These are phyloP conservation scores for Cystobasidium pallidum DNA, from an alignment of 1,284 basidiomycete species.

Conservation along the genomic window DNA sequence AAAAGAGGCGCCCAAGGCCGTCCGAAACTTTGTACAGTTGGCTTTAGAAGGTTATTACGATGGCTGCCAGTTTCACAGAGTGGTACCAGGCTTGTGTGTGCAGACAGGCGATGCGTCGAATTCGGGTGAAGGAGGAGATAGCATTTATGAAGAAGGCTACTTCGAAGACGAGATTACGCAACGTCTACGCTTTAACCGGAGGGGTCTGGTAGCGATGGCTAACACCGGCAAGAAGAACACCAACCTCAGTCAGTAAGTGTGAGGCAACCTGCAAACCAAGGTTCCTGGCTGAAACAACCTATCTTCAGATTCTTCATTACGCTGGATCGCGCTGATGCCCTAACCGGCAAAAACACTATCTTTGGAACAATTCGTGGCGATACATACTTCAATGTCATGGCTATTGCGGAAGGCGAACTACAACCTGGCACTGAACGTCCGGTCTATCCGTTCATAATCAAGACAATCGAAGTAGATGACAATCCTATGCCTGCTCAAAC, in stretches of 20 bases:
- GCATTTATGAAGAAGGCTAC: slow-evolving; percentile 52
- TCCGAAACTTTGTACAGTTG: slow-evolving; percentile 86
- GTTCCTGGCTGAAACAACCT: slow-evolving; percentile 53
- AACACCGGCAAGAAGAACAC: slow-evolving; percentile 68
- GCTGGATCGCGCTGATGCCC: slow-evolving; percentile 72
- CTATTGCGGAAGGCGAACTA: slow-evolving; percentile 82
- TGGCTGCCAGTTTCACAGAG: slow-evolving; percentile 85
- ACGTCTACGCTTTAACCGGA: slow-evolving; percentile 74
- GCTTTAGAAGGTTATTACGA: slow-evolving; percentile 87
- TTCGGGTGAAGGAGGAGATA: slow-evolving; percentile 80
- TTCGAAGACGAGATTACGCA: slow-evolving; percentile 59
- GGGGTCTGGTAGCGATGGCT: slow-evolving; percentile 92
- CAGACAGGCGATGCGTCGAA: slow-evolving; percentile 95
- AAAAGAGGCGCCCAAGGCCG: slow-evolving; percentile 90
- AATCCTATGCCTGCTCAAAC: slow-evolving; percentile 90
- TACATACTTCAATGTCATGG: slow-evolving; percentile 58
- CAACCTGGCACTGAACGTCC: slow-evolving; percentile 69
- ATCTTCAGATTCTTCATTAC: slow-evolving; percentile 82
- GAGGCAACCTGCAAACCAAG: slow-evolving; percentile 61
- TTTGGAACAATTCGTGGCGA: slow-evolving; percentile 54
- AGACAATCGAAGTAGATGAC: slow-evolving; percentile 77
- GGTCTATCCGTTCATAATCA: slow-evolving; percentile 87
- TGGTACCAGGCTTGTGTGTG: slow-evolving; percentile 64
- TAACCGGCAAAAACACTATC: slow-evolving; percentile 63
- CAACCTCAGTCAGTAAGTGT: slow-evolving; percentile 58